Conservation (phyloP, 2,329 filamentous ascomycete genomes). For the Fusarium pseudonygamai region DNA sequence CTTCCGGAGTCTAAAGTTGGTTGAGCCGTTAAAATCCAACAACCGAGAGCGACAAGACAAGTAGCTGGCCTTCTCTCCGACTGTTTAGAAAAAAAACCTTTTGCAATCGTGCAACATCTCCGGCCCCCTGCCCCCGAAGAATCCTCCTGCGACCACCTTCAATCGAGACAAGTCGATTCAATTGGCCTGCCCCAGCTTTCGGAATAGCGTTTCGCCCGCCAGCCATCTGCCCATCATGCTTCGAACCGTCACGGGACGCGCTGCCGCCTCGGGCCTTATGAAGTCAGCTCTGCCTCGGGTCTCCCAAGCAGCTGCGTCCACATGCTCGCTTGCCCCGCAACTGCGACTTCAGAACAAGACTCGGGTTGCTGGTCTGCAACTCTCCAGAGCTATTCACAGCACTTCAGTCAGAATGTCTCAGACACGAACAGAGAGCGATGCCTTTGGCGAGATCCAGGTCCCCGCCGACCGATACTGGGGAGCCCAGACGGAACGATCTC, state of each 20-base stretch:
- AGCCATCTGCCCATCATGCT: conserved; percentile 40
- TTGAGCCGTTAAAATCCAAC: conserved; percentile 30
- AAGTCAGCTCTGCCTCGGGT: conserved; percentile 40
- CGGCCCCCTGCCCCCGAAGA: not conserved
- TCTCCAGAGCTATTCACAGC: conserved; percentile 52
- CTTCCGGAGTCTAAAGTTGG: conserved; percentile 3
- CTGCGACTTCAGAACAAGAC: conserved; percentile 35
- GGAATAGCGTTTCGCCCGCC: conserved; percentile 28
- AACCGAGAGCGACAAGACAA: conserved; percentile 23
- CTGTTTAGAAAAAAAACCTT: not conserved
- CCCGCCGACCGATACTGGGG: conserved; percentile 97
- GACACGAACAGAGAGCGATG: conserved; percentile 91
- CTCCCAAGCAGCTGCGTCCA: conserved; percentile 37
- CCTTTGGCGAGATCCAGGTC: conserved; percentile 97
- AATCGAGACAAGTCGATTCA: conserved; percentile 12
- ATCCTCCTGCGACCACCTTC: conserved; percentile 1
- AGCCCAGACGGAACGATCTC: conserved; percentile 93
- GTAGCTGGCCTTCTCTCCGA: conserved; percentile 17
- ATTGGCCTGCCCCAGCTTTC: conserved; percentile 24
- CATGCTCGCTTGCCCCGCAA: conserved; percentile 41
- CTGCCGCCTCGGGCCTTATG: conserved; percentile 40
- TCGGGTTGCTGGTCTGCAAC: conserved; percentile 24
- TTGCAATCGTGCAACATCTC: conserved; percentile 9
- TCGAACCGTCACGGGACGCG: conserved; percentile 42
- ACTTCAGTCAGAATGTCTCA: conserved; percentile 60